Base-by-base conservation (phyloP, 2,329 filamentous ascomycete species). In the Cytospora paraplurivora region DNA sequence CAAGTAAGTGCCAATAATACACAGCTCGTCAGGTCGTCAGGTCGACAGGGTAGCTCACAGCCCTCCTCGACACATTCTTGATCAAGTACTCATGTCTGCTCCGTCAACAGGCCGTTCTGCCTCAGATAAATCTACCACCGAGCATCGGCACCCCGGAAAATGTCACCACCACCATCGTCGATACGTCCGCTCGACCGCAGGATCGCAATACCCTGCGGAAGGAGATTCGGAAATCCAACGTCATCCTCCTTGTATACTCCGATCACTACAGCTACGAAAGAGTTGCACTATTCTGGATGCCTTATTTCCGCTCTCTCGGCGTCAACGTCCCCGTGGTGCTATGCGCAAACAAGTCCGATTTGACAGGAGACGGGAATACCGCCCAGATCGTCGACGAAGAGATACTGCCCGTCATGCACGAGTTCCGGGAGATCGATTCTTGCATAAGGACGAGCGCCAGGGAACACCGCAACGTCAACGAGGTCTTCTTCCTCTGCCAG, bases 251-350 rank as follows among this genome's bases (percentile, higher is more conserved):
- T 51, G 93, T 99, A 61, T 99, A 99, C 76, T 93, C 93, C 69
- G 95, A 99, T 75, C 94, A 98, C 78, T 99, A 99, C 81, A 98
- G 93, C 82, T 99, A 98, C 79, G 95, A 99, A 75, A 85, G 95
- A 44, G 93, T 99, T 4, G 95, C 94, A 4, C 82, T 99, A 53
- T 99, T 98, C 77, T 99, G 95, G 95, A 90, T 99, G 85, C 95
- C 95, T 12, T 96, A 97, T 77, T 98, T 99, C 73, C 90, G 95
- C 66, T 97, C 93, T 4, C 85, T 99, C 47, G 95, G 95, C n/a
- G 95, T 99, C 73, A 99, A 99, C 74, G 93, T 99, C 27, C 95
- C 95, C 0, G 95, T 99, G 12, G 93, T 99, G 52, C 81, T 99
- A 62, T 98, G 95, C 72, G 93, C 95, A 72, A 98, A 98, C 81